Evolutionary conservation across 2,329 filamentous ascomycete genomes (phyloP).

Genomic region (Fusarium sterilihyphosum): DNA sequence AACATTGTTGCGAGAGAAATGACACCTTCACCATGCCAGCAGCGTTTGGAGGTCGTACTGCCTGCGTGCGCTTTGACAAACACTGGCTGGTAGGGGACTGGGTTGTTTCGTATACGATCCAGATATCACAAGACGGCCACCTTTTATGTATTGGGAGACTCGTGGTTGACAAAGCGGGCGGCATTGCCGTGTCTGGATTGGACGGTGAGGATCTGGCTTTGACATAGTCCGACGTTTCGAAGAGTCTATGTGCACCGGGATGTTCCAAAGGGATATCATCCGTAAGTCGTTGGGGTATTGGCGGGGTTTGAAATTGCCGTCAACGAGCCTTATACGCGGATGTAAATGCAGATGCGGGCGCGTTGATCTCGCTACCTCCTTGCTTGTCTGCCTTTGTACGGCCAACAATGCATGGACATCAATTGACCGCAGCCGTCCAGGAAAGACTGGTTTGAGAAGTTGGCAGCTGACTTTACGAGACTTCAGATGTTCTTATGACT

Average conservation of each 20-base stretch:
- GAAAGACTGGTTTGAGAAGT: constrained; percentile 1
- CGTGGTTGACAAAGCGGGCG: background rate
- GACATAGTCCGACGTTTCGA: background rate
- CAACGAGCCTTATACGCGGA: background rate
- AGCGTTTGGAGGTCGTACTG: background rate
- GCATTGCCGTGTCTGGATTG: background rate
- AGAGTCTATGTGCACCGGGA: background rate
- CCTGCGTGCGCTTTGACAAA: background rate
- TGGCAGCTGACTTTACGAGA: constrained; percentile 32
- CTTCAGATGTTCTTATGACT: constrained; percentile 33
- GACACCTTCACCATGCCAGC: background rate
- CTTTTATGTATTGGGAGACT: background rate
- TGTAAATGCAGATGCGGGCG: background rate
- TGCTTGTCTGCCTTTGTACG: background rate
- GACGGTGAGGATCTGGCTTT: background rate
- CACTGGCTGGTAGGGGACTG: background rate
- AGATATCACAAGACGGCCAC: background rate
- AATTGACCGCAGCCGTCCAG: background rate
- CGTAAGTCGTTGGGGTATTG: background rate
- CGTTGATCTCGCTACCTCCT: background rate
- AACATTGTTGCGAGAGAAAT: background rate
- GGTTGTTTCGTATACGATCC: background rate
- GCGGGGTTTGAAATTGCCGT: background rate
- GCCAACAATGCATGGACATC: background rate
- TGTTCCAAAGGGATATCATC: background rate